A percentile compares a stretch with the other conserved stretches of the same genome.
phyloP scores from a whole-genome alignment of 805 yeast species.

The Nakazawaea molendinolei region DNA sequence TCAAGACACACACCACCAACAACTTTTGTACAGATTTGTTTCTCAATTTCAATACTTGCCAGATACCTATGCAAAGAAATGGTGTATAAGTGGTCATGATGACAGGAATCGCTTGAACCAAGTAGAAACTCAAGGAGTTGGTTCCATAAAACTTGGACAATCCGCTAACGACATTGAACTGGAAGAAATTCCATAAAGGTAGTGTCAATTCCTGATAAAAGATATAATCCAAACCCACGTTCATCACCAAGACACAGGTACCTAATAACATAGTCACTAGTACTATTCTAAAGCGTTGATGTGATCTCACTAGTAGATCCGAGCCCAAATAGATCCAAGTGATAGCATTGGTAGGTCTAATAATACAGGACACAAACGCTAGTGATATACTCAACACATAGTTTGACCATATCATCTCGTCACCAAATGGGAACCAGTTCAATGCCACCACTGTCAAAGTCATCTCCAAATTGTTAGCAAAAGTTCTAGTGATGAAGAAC shows the following conservation, averaged over 20 bases:
- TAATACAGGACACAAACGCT: conserved; percentile 58
- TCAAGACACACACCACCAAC: conserved; percentile 28
- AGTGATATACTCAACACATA: conserved; percentile 35
- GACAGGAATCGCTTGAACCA: conserved; percentile 78
- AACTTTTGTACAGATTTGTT: conserved; percentile 12
- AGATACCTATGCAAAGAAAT: conserved; percentile 33
- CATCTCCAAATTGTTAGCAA: conserved; percentile 80
- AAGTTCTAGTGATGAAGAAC: conserved; percentile 74
- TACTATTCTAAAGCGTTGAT: conserved; percentile 3
- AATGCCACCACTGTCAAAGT: conserved; percentile 61
- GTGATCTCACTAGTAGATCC: conserved; percentile 16
- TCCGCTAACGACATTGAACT: conserved; percentile 71
- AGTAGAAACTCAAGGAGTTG: conserved; percentile 79
- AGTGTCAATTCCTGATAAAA: conserved; percentile 53
- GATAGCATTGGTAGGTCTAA: conserved; percentile 79
- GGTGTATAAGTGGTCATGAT: conserved; percentile 64
- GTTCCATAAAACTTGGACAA: conserved; percentile 79
- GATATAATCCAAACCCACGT: conserved; percentile 43
- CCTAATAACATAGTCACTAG: conserved; percentile 12
- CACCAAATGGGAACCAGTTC: conserved; percentile 53
- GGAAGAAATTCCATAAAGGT: conserved; percentile 64
- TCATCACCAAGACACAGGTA: conserved; percentile 26
- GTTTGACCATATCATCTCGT: conserved; percentile 8
- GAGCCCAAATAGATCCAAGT: conserved; percentile 68
- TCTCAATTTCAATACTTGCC: conserved; percentile 6